Evolutionary conservation across 441 rosid species (phyloP).

Genomic region (Aquilaria agallochum): DNA sequence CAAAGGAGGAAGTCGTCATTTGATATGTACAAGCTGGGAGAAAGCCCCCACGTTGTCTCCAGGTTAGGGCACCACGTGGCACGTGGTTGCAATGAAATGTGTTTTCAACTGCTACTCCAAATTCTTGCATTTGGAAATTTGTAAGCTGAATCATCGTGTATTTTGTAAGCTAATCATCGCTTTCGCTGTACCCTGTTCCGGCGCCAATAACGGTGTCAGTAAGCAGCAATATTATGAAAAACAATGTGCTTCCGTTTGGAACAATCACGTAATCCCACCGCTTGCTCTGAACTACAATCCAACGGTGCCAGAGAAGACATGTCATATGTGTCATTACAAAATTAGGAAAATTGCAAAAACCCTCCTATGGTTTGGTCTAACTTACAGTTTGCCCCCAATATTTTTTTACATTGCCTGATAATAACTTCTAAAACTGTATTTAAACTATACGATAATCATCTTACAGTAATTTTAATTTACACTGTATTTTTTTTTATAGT

Average conservation of each 20-base stretch:
- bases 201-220: conserved; percentile 21
- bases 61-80: conserved; percentile 30
- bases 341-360: too few relatives aligned
- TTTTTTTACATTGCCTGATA: too few relatives aligned
- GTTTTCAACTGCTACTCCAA: background rate
- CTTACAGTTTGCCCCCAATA: too few relatives aligned
- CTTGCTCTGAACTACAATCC: conserved; percentile 14
- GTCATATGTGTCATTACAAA: background rate
- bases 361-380: too few relatives aligned
- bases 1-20: conserved; percentile 4
- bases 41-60: conserved; percentile 10
- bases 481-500: too few relatives aligned
- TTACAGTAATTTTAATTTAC: too few relatives aligned
- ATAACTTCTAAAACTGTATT: too few relatives aligned
- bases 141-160: background rate
- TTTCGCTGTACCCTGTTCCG: conserved; percentile 17
- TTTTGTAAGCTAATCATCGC: conserved; percentile 2
- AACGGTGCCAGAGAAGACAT: conserved; percentile 14
- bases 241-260: too few relatives aligned
- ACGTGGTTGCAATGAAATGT: conserved; percentile 14
- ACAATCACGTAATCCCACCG: conserved; percentile 25
- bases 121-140: background rate
- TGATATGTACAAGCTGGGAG: background rate
- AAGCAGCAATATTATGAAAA: background rate
- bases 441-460: too few relatives aligned